These are phyloP conservation scores for Arabidopsis hybrid DNA, from an alignment of 441 rosid genomes.

Conservation along the genomic window DNA sequence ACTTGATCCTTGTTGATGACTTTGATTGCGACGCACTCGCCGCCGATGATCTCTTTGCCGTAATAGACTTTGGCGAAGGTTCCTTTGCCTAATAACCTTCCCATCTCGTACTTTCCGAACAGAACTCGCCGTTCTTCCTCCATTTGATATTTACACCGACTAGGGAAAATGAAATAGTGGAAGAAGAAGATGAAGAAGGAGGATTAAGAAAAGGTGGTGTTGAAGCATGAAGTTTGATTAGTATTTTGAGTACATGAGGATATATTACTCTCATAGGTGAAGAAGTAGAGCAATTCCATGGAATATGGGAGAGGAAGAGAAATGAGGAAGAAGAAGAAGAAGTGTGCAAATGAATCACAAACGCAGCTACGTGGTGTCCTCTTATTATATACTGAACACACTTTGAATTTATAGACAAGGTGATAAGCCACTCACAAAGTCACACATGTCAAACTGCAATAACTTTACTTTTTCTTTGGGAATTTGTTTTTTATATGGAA, in stretches of 20 bases:
- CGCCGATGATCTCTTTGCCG: constrained; percentile 54
- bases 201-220: constrained; percentile 2
- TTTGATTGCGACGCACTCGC: constrained; percentile 75
- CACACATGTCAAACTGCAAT: not conserved
- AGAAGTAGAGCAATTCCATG: constrained; percentile 4
- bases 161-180: not conserved
- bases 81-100: constrained; percentile 74
- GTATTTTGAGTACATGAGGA: constrained; percentile 1
- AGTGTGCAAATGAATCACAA: constrained; percentile 3
- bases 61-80: constrained; percentile 81
- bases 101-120: constrained; percentile 83
- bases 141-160: not conserved
- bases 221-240: constrained; percentile 13
- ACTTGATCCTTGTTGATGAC: constrained; percentile 71
- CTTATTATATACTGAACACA: constrained; percentile 1
- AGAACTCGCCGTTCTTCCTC: constrained; percentile 58
- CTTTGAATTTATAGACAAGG: not conserved
- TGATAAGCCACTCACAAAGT: not conserved
- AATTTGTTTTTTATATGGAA: too few species aligned
- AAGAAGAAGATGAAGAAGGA: not conserved
- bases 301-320: not conserved
- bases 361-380: constrained; percentile 1
- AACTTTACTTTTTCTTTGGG: not conserved
- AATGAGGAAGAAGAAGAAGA: not conserved
- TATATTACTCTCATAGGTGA: not conserved